phyloP scores from a whole-genome alignment of 139 green algal genomes.

The Chlamydomonas eustigma region DNA sequence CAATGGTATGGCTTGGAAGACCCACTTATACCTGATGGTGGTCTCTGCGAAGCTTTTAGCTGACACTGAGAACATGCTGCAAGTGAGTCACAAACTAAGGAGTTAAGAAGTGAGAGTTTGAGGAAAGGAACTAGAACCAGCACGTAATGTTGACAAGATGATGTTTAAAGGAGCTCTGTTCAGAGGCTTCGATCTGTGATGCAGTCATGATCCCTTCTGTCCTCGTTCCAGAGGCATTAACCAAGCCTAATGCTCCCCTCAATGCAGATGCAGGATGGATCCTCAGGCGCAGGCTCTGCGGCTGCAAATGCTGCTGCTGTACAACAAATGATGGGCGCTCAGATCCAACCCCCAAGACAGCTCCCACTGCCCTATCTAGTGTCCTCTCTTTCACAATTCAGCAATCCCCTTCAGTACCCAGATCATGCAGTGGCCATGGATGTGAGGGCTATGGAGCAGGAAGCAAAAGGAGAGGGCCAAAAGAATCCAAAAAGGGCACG shows the following conservation, averaged over 20 bases:
- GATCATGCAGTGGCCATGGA: conserved; percentile 46
- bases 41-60: conserved; percentile 53
- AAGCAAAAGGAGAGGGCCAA: too few relatives aligned
- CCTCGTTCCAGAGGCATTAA: too few relatives aligned
- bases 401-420: conserved; percentile 40
- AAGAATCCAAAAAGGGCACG: conserved; percentile 8
- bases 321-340: conserved; percentile 38
- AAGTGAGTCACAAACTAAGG: conserved; percentile 11
- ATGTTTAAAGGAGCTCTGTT: too few relatives aligned
- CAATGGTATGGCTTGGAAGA: conserved; percentile 43
- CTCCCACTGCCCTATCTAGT: conserved; percentile 39
- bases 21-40: conserved; percentile 49
- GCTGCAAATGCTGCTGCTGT: conserved; percentile 19
- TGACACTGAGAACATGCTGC: conserved; percentile 50
- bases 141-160: too few relatives aligned
- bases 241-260: too few relatives aligned
- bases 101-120: background rate
- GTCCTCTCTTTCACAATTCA: conserved; percentile 21
- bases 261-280: conserved; percentile 14
- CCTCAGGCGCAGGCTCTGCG: background rate
- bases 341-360: background rate
- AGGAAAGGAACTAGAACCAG: too few relatives aligned
- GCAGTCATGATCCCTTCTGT: too few relatives aligned
- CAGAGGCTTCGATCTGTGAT: too few relatives aligned
- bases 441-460: conserved; percentile 16